A percentile compares a stretch with the other conserved stretches of the same genome.
Conservation (phyloP, 179 eudicot genomes). For the Beta macrorhiza region DNA sequence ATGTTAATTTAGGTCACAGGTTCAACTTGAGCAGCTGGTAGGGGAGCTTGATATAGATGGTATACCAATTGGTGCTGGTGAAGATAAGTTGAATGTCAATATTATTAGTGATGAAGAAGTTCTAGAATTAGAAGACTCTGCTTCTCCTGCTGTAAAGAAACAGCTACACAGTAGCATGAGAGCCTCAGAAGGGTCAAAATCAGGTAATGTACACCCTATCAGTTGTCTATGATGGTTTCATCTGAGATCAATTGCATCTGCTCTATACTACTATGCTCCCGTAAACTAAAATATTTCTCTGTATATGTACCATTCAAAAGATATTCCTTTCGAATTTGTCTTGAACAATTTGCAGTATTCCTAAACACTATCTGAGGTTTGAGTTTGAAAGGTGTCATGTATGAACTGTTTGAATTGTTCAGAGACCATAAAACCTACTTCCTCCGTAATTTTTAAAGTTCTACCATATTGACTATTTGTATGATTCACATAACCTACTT, state of each 20-base stretch:
- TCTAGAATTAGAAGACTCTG: conserved; percentile 33
- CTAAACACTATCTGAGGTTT: background rate
- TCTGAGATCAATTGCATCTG: background rate
- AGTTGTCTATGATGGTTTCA: background rate
- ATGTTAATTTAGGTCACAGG: conserved; percentile 56
- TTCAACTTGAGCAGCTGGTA: conserved; percentile 63
- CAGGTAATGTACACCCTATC: conserved; percentile 41
- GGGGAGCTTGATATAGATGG: conserved; percentile 57
- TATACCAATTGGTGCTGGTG: conserved; percentile 37
- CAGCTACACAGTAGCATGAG: conserved; percentile 34
- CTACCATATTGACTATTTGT: no score
- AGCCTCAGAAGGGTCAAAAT: conserved; percentile 39
- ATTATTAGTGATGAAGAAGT: conserved; percentile 51
- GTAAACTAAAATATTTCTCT: background rate
- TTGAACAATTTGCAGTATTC: background rate
- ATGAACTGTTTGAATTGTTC: background rate
- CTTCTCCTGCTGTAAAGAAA: conserved; percentile 51
- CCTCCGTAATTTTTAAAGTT: no score
- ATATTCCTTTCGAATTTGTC: background rate
- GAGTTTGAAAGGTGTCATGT: background rate
- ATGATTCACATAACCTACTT: no score
- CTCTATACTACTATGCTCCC: no score
- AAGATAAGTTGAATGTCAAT: conserved; percentile 50
- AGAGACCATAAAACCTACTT: background rate
- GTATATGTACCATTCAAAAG: background rate